These are phyloP conservation scores for Zhuliangozyma parablackwelliae DNA, from an alignment of 1,139 yeast genomes.

Conservation along the genomic window DNA sequence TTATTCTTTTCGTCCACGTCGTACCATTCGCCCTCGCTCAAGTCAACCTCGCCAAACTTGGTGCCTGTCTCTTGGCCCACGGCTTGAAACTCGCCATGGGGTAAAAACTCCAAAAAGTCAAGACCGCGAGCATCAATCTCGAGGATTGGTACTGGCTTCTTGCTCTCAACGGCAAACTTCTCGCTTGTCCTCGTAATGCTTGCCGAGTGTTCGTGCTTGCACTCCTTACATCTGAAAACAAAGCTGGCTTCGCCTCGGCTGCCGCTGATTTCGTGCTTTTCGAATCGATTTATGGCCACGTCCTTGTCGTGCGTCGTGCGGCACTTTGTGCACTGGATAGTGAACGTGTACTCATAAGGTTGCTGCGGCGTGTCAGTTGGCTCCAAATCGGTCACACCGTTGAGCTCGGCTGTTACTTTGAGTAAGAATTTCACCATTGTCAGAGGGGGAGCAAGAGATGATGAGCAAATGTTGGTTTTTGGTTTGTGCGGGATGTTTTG, in stretches of 20 bases:
- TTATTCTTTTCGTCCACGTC: slow-evolving; percentile 88
- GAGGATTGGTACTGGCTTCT: slow-evolving; percentile 42
- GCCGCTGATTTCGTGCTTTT: slow-evolving; percentile 57
- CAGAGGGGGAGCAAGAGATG: too few relatives aligned
- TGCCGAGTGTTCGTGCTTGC: slow-evolving; percentile 46
- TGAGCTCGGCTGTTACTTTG: slow-evolving; percentile 55
- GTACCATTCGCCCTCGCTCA: slow-evolving; percentile 85
- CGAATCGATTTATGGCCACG: slow-evolving; percentile 66
- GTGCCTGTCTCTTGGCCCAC: slow-evolving; percentile 50
- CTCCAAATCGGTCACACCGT: slow-evolving; percentile 57
- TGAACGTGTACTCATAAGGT: slow-evolving; percentile 75
- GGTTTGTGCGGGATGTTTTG: too few relatives aligned
- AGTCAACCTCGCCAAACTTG: slow-evolving; percentile 59
- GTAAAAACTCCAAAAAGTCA: slow-evolving; percentile 64
- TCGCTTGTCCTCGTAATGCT: slow-evolving; percentile 31
- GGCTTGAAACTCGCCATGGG: slow-evolving; percentile 66
- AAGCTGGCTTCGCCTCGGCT: slow-evolving; percentile 84
- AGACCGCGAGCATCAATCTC: slow-evolving; percentile 85
- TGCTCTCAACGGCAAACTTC: slow-evolving; percentile 23
- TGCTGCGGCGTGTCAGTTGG: slow-evolving; percentile 57
- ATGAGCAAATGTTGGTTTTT: too few relatives aligned
- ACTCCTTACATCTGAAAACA: slow-evolving; percentile 69
- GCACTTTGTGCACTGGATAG: slow-evolving; percentile 73
- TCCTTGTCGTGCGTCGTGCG: slow-evolving; percentile 73
- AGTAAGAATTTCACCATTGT: slow-evolving; percentile 44